Base-by-base conservation (phyloP, 2,329 filamentous ascomycete species). In the Cyphellophora attinorum region DNA sequence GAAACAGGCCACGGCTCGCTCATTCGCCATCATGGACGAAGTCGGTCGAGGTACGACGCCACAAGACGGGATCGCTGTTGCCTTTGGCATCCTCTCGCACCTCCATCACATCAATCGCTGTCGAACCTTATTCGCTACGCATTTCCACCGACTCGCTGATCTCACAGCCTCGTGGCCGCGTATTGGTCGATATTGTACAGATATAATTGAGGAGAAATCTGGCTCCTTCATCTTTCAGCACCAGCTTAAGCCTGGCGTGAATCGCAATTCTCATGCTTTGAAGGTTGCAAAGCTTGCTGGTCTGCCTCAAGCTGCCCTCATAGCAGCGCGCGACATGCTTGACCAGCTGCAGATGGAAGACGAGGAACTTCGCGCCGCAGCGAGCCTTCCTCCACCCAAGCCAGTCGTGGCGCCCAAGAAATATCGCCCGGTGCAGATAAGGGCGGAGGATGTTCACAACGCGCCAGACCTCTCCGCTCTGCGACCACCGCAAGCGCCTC, bases 1-100 rank as follows among this genome's bases (percentile, higher is more conserved):
- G 34, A 83, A 81, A 41, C 72, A 83, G 46, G 89, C 91, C 0
- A 96, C 89, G 1, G 62, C 77, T 2, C 72, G 80, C 15, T 91
- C 82, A 0, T 93, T 98, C 50, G 89, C 91, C 41, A 89, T 98
- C 57, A 96, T 98, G 89, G 91, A 98, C 57, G 91, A 98, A 64
- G 84, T 98, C 23, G 91, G 91, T 1, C 73, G 91, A 31, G 91
- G 91, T 6, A 98, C 93, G 0, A 94, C 91, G 13, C 86, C 89
- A 0, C 81, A 89, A 51, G 91, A 96, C 55, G 91, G 91, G 2
- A 74, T 81, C 2, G 91, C 91, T 1, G 81, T 98, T 2, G 85
- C 85, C 0, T 96, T 82, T 57, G 91, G 89, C 1, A 86, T 81
- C 51, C 64, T 98, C 32, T 75, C 89, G 52, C 85, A 96, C 57